Evolutionary conservation across 257 asterid genomes (phyloP).

Genomic region (Solanum gracilifrons): DNA sequence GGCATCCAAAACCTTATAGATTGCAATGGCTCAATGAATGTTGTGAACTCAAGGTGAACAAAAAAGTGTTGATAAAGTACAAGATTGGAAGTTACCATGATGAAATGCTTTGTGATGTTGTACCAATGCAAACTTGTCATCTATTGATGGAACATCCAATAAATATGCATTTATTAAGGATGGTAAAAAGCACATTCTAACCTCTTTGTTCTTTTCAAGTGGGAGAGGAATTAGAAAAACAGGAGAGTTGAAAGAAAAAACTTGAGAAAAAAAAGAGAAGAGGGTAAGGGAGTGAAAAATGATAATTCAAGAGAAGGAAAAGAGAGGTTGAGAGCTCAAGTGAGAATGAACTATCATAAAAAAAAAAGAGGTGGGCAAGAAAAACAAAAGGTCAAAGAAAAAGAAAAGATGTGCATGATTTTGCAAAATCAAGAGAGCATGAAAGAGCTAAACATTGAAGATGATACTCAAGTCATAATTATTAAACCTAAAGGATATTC

Average conservation of each 20-base stretch:
- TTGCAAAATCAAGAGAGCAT: too few species aligned
- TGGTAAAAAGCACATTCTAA: neutral
- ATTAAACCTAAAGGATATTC: too few species aligned
- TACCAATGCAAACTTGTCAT: neutral
- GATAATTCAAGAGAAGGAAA: too few species aligned
- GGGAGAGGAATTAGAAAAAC: neutral
- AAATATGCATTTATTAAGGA: neutral
- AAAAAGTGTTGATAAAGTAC: neutral
- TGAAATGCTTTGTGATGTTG: neutral
- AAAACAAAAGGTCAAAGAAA: too few species aligned
- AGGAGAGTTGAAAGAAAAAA: neutral
- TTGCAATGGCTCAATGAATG: neutral
- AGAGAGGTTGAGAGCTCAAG: too few species aligned
- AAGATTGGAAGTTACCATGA: neutral
- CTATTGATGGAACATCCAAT: neutral
- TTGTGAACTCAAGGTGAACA: neutral
- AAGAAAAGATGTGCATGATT: too few species aligned
- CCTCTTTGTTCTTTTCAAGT: neutral
- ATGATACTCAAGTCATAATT: too few species aligned
- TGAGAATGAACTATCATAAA: too few species aligned
- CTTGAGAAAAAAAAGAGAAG: too few species aligned
- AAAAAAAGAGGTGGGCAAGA: neutral
- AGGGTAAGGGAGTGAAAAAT: too few species aligned
- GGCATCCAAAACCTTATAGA: too few species aligned
- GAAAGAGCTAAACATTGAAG: too few species aligned